Evolutionary conservation across 306 rosid species (phyloP), one percentile per base, ranked within the genome.

Genomic region (Fragaria ananassa): DNA sequence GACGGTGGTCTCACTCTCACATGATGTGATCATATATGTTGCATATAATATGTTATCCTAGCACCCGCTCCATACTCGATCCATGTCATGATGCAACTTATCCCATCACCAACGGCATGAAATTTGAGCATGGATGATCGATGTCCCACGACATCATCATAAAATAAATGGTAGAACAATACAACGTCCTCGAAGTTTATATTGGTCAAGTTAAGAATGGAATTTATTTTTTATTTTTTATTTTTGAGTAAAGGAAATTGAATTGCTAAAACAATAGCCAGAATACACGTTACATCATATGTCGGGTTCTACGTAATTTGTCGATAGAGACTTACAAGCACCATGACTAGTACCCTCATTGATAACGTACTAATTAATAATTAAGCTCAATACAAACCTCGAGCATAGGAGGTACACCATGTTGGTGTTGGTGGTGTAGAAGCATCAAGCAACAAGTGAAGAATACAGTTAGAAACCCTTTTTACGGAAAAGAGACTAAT

Each of bases 21-120:
- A 27, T 60, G 45, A 74, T 60, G 45, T 73, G 42, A 73, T 42
- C 18, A 25, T 1, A 18, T 57, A 57, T 25, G 35, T 57, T 53
- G 34, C 34, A 57, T 23, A 23, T 23, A 25, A 60, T 17, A 70
- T 70, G 42, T 70, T 70, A 70, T 47, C 74, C 61, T 27, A 64
- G 23, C 37, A 10, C 35, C 21, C n/a, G n/a, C n/a, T 70, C n/a
- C 25, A 70, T 70, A 27, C 34, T 72, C 51, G 51, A 46, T 46
- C 39, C 35, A 53, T 71, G 47, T 53, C 61, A 56, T 56, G 54
- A 8, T 39, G 50, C 54, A 57, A n/a, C 39, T 57, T 57, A 73
- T 73, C 68, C 54, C 69, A 74, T 60, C 69, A 42, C 58, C 57
- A 74, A 29, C 46, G 31, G 57, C 78, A 61, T 45, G 19, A 49